Conservation (phyloP, 2,329 filamentous ascomycete species). For the Penicillium olsonii region DNA sequence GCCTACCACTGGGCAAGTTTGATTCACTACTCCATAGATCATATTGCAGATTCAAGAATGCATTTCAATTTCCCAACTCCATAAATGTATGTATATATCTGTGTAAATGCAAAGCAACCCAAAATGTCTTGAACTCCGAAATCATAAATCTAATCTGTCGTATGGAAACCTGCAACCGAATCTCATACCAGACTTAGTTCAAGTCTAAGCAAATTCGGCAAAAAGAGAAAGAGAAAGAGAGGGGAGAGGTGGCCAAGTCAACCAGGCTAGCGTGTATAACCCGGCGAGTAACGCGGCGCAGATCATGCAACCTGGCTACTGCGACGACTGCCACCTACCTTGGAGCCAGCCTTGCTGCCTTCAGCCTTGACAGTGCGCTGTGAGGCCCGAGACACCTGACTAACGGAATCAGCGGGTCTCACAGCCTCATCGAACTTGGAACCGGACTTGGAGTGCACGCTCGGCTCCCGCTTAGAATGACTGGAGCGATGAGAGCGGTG, state of each 20-base stretch:
- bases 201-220: not conserved
- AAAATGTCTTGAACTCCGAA: not conserved
- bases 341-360: conserved; percentile 31
- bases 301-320: conserved; percentile 30
- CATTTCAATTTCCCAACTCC: conserved; percentile 9
- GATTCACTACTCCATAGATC: no score
- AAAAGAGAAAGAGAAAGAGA: not conserved
- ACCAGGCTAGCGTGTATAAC: not conserved
- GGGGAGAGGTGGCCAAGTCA: no score
- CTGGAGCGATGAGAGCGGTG: conserved; percentile 21
- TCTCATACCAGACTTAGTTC: not conserved
- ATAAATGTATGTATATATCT: conserved; percentile 11
- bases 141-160: conserved; percentile 5
- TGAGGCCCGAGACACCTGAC: conserved; percentile 39
- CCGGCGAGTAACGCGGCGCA: not conserved
- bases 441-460: conserved; percentile 9
- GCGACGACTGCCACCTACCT: conserved; percentile 30
- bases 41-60: not conserved
- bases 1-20: no score
- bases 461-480: conserved; percentile 20
- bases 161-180: conserved; percentile 3
- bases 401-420: conserved; percentile 41
- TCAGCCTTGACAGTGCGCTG: conserved; percentile 37
- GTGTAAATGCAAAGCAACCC: conserved; percentile 8
- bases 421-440: conserved; percentile 43